Conservation (phyloP, 1,284 basidiomycete genomes). For the Ustanciosporium gigantosporum region DNA sequence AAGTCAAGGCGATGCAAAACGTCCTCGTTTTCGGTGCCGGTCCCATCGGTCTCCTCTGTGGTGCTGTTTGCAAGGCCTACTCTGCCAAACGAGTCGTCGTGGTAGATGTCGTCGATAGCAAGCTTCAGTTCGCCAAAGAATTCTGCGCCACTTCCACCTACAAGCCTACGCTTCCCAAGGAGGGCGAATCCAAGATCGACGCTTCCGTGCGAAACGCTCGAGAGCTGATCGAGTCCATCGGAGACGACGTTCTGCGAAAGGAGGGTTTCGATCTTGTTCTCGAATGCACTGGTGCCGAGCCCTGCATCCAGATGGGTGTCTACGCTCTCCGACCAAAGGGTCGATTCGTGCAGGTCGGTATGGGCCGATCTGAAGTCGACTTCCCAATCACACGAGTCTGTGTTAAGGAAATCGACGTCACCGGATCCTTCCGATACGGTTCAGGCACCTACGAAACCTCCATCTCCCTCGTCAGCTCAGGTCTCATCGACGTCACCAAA, state of each 20-base stretch:
- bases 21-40: slow-evolving; percentile 77
- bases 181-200: slow-evolving; percentile 50
- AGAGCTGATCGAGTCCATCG: slow-evolving; percentile 62
- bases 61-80: slow-evolving; percentile 84
- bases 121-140: slow-evolving; percentile 81
- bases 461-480: slow-evolving; percentile 66
- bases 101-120: slow-evolving; percentile 75
- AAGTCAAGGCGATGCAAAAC: slow-evolving; percentile 65
- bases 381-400: slow-evolving; percentile 63
- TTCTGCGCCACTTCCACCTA: slow-evolving; percentile 87
- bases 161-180: slow-evolving; percentile 65
- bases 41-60: slow-evolving; percentile 86
- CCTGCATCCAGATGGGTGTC: slow-evolving; percentile 57
- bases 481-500: slow-evolving; percentile 66
- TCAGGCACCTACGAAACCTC: slow-evolving; percentile 72
- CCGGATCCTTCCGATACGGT: slow-evolving; percentile 77
- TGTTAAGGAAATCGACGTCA: slow-evolving; percentile 44
- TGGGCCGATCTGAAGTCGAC: slow-evolving; percentile 61
- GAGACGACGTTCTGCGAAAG: slow-evolving; percentile 63
- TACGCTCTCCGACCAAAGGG: slow-evolving; percentile 44
- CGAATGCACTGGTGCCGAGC: slow-evolving; percentile 66
- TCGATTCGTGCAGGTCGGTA: slow-evolving; percentile 67
- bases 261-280: slow-evolving; percentile 68
- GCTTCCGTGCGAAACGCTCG: slow-evolving; percentile 66
- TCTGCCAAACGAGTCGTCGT: slow-evolving; percentile 57